Conservation (phyloP, 2,329 filamentous ascomycete genomes). For the Pseudopithomyces chartarum region DNA sequence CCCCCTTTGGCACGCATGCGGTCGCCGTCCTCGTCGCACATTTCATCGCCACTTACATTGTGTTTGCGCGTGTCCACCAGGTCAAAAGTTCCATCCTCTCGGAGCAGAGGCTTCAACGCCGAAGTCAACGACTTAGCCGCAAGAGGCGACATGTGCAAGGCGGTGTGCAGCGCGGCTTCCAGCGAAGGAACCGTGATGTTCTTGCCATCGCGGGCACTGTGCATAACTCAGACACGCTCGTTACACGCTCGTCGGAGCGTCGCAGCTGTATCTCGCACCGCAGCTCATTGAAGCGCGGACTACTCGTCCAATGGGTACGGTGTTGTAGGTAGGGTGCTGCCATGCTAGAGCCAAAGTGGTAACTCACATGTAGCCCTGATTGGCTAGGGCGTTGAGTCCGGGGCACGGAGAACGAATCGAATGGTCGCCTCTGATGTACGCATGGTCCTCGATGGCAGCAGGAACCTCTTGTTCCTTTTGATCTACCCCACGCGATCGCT, state of each 20-base stretch:
- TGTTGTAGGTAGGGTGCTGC: background rate
- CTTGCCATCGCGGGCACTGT: constrained; percentile 40
- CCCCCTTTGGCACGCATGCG: no score
- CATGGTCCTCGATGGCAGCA: constrained; percentile 8
- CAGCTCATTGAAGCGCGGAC: background rate
- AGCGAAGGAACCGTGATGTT: constrained; percentile 36
- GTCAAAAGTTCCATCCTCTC: background rate
- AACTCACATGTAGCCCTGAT: constrained; percentile 40
- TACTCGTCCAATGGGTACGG: no score
- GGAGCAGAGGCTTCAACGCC: background rate
- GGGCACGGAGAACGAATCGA: constrained; percentile 34
- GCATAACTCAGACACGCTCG: background rate
- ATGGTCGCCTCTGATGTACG: constrained; percentile 18
- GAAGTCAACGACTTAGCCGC: background rate
- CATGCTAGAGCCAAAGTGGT: background rate
- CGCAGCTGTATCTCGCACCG: no score
- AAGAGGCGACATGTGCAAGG: constrained; percentile 1
- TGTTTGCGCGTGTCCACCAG: background rate
- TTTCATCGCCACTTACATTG: background rate
- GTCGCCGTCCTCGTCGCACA: no score
- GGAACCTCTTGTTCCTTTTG: no score
- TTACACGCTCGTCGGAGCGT: background rate
- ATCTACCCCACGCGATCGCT: no score
- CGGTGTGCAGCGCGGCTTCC: constrained; percentile 33
- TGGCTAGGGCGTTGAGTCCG: constrained; percentile 35